Conservation (phyloP, 805 yeast species). For the Kodamaea nitidulidarum region DNA sequence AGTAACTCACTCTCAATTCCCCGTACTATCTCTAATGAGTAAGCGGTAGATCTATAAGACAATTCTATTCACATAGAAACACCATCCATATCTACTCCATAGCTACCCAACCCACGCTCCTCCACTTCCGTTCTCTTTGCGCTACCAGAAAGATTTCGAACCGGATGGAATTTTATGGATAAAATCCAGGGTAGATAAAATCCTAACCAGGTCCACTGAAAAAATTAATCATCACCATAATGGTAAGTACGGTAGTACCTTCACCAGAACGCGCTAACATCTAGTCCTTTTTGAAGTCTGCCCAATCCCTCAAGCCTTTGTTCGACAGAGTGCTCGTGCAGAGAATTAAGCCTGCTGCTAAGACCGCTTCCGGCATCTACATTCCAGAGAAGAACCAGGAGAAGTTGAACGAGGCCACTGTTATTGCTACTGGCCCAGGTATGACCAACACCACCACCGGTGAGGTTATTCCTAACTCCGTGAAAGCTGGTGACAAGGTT, state of each 20-base stretch:
- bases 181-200: not conserved
- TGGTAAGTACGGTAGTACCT: slow-evolving; percentile 2
- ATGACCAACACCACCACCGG: slow-evolving; percentile 68
- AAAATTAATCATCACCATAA: not conserved
- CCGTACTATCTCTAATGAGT: too few species aligned
- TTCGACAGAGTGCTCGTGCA: slow-evolving; percentile 95
- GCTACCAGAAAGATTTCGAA: not conserved
- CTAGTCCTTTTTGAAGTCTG: slow-evolving; percentile 67
- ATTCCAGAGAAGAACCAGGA: slow-evolving; percentile 96
- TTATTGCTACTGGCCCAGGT: slow-evolving; percentile 95
- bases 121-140: too few species aligned
- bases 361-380: slow-evolving; percentile 89
- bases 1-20: too few species aligned
- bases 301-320: slow-evolving; percentile 84
- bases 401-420: slow-evolving; percentile 88
- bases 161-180: slow-evolving; percentile 1
- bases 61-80: too few species aligned
- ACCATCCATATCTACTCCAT: too few species aligned
- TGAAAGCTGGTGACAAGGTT: slow-evolving; percentile 88
- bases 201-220: slow-evolving; percentile 2
- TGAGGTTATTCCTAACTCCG: slow-evolving; percentile 64
- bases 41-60: too few species aligned
- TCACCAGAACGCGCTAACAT: slow-evolving; percentile 6
- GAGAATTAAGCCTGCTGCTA: slow-evolving; percentile 84
- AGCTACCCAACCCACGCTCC: too few species aligned